phyloP scores from a whole-genome alignment of 805 yeast species.

The Ogataea neopini region DNA sequence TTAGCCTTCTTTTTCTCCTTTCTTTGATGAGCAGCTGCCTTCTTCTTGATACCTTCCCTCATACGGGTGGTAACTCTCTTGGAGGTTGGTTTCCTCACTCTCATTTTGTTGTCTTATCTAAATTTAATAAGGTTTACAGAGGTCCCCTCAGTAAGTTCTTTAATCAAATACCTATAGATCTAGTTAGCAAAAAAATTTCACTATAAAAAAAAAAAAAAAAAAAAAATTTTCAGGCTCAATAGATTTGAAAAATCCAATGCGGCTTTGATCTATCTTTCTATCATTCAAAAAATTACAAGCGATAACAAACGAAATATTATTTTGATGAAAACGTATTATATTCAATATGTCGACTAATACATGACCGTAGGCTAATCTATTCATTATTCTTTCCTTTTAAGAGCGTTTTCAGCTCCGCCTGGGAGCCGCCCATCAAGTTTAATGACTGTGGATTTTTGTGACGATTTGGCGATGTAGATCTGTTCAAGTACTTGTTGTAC shows the following conservation, averaged over 20 bases:
- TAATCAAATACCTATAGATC: neutral
- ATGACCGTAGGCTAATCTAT: neutral
- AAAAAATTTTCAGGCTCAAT: slow-evolving; percentile 5
- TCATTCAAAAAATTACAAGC: neutral
- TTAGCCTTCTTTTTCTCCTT: slow-evolving; percentile 81
- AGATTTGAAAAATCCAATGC: slow-evolving; percentile 1
- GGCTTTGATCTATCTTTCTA: neutral
- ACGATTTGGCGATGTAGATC: slow-evolving; percentile 11
- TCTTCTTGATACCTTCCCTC: slow-evolving; percentile 95
- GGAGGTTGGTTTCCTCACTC: slow-evolving; percentile 61
- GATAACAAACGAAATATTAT: neutral
- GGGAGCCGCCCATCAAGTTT: slow-evolving; percentile 17
- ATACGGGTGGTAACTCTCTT: slow-evolving; percentile 90
- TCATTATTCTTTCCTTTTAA: slow-evolving; percentile 20
- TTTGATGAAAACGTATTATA: neutral
- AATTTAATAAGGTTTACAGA: neutral
- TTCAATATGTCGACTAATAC: neutral
- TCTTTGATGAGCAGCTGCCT: slow-evolving; percentile 87
- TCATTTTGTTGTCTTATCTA: slow-evolving; percentile 22
- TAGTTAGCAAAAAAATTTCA: slow-evolving; percentile 3
- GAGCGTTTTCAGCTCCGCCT: slow-evolving; percentile 22
- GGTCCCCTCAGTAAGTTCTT: neutral
- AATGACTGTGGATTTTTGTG: slow-evolving; percentile 10
- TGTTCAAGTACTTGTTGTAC: slow-evolving; percentile 22
- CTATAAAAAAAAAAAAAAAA: slow-evolving; percentile 4